Percentiles rank a stretch among this genome's conserved stretches.
phyloP scores from a whole-genome alignment of 257 asterid genomes.

The Gentiana straminea region DNA sequence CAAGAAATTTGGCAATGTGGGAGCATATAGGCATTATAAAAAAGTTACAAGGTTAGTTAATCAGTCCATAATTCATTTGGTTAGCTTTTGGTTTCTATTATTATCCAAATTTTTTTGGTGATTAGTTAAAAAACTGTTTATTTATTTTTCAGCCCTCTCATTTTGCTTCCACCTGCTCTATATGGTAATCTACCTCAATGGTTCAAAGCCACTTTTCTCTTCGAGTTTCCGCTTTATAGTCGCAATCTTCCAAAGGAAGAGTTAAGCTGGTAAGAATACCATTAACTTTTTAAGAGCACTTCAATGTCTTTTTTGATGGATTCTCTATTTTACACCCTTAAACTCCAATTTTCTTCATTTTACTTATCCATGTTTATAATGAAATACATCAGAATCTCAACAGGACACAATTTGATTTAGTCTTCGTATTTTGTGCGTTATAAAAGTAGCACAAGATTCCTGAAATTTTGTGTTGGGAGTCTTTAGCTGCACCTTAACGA shows the following conservation, averaged over 20 bases:
- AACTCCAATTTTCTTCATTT: not conserved
- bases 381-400: too few relatives aligned
- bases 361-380: too few relatives aligned
- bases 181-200: conserved; percentile 64
- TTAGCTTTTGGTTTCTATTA: not conserved
- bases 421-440: too few relatives aligned
- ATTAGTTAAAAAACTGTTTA: too few relatives aligned
- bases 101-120: not conserved
- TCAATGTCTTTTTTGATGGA: too few relatives aligned
- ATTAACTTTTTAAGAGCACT: not conserved
- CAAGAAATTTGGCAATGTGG: conserved; percentile 53
- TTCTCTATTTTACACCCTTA: too few relatives aligned
- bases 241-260: conserved; percentile 58
- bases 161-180: conserved; percentile 77
- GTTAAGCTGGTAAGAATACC: conserved; percentile 45
- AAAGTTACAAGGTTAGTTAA: conserved; percentile 62
- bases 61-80: not conserved
- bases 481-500: too few relatives aligned
- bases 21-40: conserved; percentile 60
- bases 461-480: too few relatives aligned
- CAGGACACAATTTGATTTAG: too few relatives aligned
- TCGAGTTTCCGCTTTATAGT: conserved; percentile 83
- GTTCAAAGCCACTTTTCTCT: conserved; percentile 56
- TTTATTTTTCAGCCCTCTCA: conserved; percentile 66
- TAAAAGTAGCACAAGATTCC: too few relatives aligned